Evolutionary conservation across 805 yeast species (phyloP), one percentile per base, ranked within the genome.

Genomic region (Sungouiozyma ichnusensis): DNA sequence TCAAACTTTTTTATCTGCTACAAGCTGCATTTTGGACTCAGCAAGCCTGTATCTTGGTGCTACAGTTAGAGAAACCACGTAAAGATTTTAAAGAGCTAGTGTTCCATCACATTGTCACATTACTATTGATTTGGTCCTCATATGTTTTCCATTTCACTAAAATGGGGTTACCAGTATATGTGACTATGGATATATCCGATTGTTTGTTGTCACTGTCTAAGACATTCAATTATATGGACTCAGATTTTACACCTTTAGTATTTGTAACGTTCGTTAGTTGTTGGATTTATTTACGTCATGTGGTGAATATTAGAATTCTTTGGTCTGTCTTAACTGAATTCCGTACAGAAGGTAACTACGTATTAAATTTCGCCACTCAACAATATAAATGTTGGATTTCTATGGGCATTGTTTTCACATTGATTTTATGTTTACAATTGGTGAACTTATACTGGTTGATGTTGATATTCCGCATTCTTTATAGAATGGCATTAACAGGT

Each of bases 21-120:
- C 97, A 92, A 67, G 97, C 97, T 4, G 83, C 97, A 3, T 92
- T 86, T 64, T 92, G 99, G 99, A 79, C 87, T 17, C 99, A 92
- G 67, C 98, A 92, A 66, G 80, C 94, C 1, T 78, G 84, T 34
- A 83, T 92, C 27, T 69, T 92, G 48, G 66, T 77, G 37, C 70
- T 92, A 48, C 95, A 83, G 62, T 72, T 92, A 46, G 99, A 92
- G 64, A 85, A 85, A 62, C 97, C 96, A 44, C 76, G 99, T 63
- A 88, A 87, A 64, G 99, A 92, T 62, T 88, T 79, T 65, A 68
- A 79, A 53, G 98, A 92, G 64, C 73, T 92, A 46, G 85, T 90
- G 33, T 79, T 85, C 63, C 99, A 92, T 64, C 99, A 92, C 62
- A 74, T 92, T 48, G 79, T 92, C 48, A 92, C 99, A 19, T 78